phyloP scores from a whole-genome alignment of 805 yeast species.

The Myxozyma geophila region DNA sequence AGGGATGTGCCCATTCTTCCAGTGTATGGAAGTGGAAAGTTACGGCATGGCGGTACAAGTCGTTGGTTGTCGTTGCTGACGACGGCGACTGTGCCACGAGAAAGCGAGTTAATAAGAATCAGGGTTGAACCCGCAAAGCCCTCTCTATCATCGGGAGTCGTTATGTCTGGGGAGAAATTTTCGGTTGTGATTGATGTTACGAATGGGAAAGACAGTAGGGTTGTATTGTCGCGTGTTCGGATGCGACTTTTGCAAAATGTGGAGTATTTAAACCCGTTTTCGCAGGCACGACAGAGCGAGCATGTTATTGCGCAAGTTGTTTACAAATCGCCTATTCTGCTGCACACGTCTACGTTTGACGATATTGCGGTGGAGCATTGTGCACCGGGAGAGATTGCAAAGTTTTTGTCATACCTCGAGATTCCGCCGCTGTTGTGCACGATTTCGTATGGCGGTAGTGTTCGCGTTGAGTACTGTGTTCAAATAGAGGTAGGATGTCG shows the following conservation, averaged over 20 bases:
- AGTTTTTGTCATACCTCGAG: neutral
- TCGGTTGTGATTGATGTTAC: neutral
- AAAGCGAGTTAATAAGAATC: constrained; percentile 17
- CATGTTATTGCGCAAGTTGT: constrained; percentile 11
- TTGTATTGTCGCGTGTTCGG: constrained; percentile 11
- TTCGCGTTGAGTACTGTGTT: neutral
- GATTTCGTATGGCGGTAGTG: neutral
- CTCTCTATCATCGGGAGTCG: neutral
- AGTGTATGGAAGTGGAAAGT: constrained; percentile 2
- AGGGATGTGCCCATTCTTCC: neutral
- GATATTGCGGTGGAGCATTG: constrained; percentile 1
- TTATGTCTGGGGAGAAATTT: constrained; percentile 1
- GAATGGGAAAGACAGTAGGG: constrained; percentile 6
- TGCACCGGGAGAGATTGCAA: constrained; percentile 3
- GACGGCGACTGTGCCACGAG: neutral
- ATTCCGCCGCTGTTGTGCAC: neutral
- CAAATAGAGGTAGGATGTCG: constrained; percentile 8
- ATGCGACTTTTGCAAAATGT: constrained; percentile 16
- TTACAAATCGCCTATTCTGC: constrained; percentile 8
- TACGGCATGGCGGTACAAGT: neutral
- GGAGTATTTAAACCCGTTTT: constrained; percentile 10
- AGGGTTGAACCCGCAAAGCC: constrained; percentile 7
- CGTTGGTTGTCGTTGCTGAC: neutral
- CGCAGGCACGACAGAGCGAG: constrained; percentile 3
- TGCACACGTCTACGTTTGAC: neutral